Conservation (phyloP, 352 stramenopile genomes). For the Blastocystis sp. region DNA sequence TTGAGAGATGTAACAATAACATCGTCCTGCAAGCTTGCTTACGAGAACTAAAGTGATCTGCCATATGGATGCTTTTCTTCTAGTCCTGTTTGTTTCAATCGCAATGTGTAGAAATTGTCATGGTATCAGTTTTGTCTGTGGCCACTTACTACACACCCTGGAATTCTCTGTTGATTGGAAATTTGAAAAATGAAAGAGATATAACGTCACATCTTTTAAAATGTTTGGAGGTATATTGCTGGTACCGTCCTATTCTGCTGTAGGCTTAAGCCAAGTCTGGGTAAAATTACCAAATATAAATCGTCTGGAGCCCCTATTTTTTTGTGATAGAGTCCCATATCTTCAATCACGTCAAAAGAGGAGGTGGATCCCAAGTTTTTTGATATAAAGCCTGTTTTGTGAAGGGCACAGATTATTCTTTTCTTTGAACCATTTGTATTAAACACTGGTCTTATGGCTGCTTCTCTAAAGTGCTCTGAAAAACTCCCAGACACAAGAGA, state of each 20-base stretch:
- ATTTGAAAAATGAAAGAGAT: no score
- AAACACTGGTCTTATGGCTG: not conserved
- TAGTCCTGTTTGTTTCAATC: not conserved
- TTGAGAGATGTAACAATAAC: constrained; percentile 62
- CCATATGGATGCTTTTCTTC: not conserved
- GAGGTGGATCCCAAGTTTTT: not conserved
- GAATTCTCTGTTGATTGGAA: no score
- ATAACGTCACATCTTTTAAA: no score
- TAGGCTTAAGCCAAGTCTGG: not conserved
- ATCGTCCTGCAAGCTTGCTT: not conserved
- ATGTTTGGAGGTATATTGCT: not conserved
- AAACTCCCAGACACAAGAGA: not conserved
- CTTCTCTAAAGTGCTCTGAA: constrained; percentile 33
- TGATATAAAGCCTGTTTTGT: not conserved
- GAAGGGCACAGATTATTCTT: not conserved
- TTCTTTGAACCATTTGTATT: not conserved
- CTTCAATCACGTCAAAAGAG: not conserved
- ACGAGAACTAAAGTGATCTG: not conserved
- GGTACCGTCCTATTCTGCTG: not conserved
- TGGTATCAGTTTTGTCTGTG: no score
- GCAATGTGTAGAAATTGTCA: not conserved
- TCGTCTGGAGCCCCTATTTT: not conserved
- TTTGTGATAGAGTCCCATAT: not conserved
- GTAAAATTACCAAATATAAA: not conserved
- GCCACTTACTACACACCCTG: no score